Conservation (phyloP, 2,329 filamentous ascomycete species). For the Alternaria sp. region DNA sequence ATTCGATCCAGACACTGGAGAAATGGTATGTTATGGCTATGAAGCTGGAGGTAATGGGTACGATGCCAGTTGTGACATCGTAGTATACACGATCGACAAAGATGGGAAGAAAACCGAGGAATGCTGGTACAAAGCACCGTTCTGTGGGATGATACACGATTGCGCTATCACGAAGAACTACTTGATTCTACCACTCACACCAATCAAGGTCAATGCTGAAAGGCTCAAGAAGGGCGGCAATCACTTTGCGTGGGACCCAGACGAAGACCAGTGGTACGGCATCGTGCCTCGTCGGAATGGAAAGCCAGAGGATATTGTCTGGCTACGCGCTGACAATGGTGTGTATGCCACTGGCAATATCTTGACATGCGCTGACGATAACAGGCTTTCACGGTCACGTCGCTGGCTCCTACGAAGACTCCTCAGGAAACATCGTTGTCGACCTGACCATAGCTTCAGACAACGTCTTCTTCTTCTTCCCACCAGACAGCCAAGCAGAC, state of each 20-base stretch:
- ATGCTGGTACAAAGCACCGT: constrained; percentile 51
- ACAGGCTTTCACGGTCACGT: constrained; percentile 52
- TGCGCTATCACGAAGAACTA: constrained; percentile 50
- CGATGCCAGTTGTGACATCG: constrained; percentile 46
- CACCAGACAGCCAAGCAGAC: constrained; percentile 41
- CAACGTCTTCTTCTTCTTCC: constrained; percentile 54
- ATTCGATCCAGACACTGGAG: constrained; percentile 51
- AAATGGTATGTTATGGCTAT: constrained; percentile 53
- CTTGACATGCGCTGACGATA: background rate
- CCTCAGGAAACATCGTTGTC: constrained; percentile 45
- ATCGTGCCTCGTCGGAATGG: constrained; percentile 59
- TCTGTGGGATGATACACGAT: constrained; percentile 50
- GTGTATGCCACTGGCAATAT: background rate
- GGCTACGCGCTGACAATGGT: constrained; percentile 61
- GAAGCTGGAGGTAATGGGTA: constrained; percentile 48
- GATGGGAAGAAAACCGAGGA: constrained; percentile 49
- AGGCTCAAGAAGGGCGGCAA: constrained; percentile 49
- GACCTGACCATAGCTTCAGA: constrained; percentile 50
- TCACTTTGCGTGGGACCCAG: constrained; percentile 52
- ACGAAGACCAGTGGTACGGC: constrained; percentile 63
- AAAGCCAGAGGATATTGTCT: constrained; percentile 60
- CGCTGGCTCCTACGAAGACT: constrained; percentile 52
- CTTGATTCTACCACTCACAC: constrained; percentile 47
- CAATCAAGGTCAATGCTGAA: constrained; percentile 45
- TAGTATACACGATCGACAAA: constrained; percentile 49